These are phyloP conservation scores for Diaporthe humulicola DNA, from an alignment of 2,329 filamentous ascomycete species.

Conservation along the genomic window DNA sequence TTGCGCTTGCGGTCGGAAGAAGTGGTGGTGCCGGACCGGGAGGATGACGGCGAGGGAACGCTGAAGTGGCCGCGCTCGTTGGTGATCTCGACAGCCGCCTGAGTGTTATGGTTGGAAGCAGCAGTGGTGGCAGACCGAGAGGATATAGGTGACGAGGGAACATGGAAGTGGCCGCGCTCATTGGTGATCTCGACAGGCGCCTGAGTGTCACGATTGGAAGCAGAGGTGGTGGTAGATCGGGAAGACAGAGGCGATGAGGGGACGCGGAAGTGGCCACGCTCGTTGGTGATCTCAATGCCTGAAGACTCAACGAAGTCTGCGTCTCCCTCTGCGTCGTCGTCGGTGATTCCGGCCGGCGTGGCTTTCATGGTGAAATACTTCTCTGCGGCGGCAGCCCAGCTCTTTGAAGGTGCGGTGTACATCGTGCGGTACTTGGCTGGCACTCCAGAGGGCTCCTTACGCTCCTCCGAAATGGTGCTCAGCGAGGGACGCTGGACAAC, in stretches of 20 bases:
- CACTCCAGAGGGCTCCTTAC: background rate
- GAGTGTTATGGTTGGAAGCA: too few relatives aligned
- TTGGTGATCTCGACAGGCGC: background rate
- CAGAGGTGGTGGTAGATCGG: background rate
- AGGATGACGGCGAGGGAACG: background rate
- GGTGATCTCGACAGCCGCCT: too few relatives aligned
- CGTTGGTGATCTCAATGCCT: background rate
- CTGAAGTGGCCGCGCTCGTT: background rate
- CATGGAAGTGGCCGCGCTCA: background rate
- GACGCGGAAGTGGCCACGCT: background rate
- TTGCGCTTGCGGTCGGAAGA: conserved; percentile 16
- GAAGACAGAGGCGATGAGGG: background rate
- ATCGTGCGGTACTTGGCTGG: background rate
- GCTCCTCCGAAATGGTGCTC: conserved; percentile 31
- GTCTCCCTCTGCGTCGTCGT: conserved; percentile 28
- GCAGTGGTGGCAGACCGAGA: background rate
- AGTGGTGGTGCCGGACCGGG: background rate
- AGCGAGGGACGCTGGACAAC: conserved; percentile 21
- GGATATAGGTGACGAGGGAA: background rate
- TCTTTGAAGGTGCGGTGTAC: conserved; percentile 26
- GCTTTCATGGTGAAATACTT: conserved; percentile 45
- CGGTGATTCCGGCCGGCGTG: conserved; percentile 44
- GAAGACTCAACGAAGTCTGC: background rate
- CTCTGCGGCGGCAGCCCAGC: conserved; percentile 14
- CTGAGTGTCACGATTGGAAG: background rate